Evolutionary conservation across 176 grass and related monocot genomes (phyloP).

Genomic region (Bromus sterilis): DNA sequence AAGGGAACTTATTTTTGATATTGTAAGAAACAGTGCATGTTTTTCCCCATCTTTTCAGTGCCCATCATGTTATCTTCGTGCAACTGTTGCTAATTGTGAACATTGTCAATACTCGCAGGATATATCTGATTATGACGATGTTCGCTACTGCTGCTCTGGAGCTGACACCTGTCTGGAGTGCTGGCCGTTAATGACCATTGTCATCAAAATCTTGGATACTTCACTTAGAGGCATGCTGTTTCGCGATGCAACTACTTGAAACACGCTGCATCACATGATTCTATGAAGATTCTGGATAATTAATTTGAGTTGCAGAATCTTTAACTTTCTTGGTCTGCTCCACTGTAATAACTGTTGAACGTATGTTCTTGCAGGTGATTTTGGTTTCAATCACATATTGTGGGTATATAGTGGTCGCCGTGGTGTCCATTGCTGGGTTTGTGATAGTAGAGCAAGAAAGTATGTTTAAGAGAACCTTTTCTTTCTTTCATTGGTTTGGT

Average conservation of each 20-base stretch:
- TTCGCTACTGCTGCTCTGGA: conserved; percentile 93
- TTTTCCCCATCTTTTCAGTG: not conserved
- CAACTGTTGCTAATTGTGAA: not conserved
- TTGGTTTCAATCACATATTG: conserved; percentile 92
- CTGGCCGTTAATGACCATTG: conserved; percentile 98
- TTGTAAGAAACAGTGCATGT: conserved; percentile 39
- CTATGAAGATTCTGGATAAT: not conserved
- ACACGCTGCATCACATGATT: not conserved
- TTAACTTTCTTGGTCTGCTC: not conserved
- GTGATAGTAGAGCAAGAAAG: conserved; percentile 91
- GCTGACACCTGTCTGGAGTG: conserved; percentile 78
- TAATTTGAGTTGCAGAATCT: not conserved
- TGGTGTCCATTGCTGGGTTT: conserved; percentile 99
- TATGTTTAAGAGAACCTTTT: conserved; percentile 11
- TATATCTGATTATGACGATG: conserved; percentile 98
- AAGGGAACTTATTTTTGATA: conserved; percentile 94
- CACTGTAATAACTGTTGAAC: not conserved
- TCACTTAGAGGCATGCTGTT: conserved; percentile 75
- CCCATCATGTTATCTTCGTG: not conserved
- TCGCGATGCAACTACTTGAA: not conserved
- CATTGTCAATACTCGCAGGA: conserved; percentile 43
- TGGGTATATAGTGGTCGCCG: conserved; percentile 95
- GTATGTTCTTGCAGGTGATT: conserved; percentile 61
- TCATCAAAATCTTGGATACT: conserved; percentile 81
- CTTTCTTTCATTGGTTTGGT: not conserved